Evolutionary conservation across 306 rosid genomes (phyloP), one percentile per base, ranked within the genome.

Genomic region (Begonia masoniana): DNA sequence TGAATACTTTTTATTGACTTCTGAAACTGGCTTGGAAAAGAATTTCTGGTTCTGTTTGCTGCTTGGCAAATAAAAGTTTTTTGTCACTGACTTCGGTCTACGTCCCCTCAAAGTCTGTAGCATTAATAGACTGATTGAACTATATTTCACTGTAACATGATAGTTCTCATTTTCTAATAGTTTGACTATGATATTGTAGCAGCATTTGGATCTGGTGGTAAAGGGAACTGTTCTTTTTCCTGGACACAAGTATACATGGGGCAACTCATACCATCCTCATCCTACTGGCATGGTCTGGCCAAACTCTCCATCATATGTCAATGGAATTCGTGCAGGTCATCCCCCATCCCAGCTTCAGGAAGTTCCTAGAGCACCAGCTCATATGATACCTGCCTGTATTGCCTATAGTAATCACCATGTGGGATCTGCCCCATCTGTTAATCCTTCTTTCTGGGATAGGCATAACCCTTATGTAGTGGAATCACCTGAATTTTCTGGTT

Each of bases 391-490:
- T 47, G 12, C 74, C n/a, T 50, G 66, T 58, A 50, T 50, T 64
- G 17, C 58, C 74, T n/a, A 47, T 23, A 69, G 24, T 52, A 73
- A 68, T 41, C 78, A 73, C 58, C 78, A 68, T 39, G 68, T 68
- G 54, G 78, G 74, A 57, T 73, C 74, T 12, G 78, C 78, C 51
- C 78, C 74, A 43, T 59, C 58, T 39, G 59, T 51, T 52, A 68
- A 63, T 57, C 67, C 71, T 60, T 71, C 78, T 41, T 51, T 64
- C 46, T 73, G 78, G 78, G 78, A 73, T 60, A 57, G 74, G 56
- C 70, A 65, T 42, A 67, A 60, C 50, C 55, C 73, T 50, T 73
- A 63, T 63, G 68, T 58, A 7, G 74, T 74, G 65, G 78, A 68
- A 60, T 68, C 69, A 55, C 51, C 78, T 0, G 66, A 73, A 19